Evolutionary conservation across 352 stramenopile genomes (phyloP).

Genomic region (Pythium brachiatum): DNA sequence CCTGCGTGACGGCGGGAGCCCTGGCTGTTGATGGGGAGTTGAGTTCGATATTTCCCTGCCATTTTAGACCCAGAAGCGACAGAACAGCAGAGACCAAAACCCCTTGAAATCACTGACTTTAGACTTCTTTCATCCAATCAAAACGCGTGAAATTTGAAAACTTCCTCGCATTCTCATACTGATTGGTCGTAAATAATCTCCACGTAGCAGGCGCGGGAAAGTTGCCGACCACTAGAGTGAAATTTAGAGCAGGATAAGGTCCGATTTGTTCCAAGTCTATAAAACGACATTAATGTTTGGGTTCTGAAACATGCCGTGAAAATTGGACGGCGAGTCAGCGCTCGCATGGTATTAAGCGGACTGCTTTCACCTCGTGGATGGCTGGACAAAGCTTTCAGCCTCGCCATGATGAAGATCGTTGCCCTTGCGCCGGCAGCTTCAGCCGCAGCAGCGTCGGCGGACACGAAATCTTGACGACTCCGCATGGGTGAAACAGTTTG

Average conservation of each 20-base stretch:
- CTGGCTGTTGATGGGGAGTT: not conserved
- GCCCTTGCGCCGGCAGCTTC: not conserved
- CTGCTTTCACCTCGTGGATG: not conserved
- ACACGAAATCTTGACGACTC: not conserved
- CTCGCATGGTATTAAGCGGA: not conserved
- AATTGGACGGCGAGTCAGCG: not conserved
- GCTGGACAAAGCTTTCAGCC: too few species aligned
- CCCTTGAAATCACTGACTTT: slow-evolving; percentile 13
- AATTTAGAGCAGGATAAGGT: not conserved
- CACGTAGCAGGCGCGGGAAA: slow-evolving; percentile 8
- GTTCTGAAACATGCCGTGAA: not conserved
- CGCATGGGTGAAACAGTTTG: not conserved
- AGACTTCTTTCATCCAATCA: slow-evolving; percentile 15
- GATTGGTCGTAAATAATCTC: slow-evolving; percentile 10
- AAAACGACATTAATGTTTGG: not conserved
- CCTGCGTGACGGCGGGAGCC: not conserved
- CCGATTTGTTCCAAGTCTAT: not conserved
- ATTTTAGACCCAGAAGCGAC: slow-evolving; percentile 17
- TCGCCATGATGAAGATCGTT: too few species aligned
- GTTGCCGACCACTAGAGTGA: not conserved
- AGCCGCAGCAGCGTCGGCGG: not conserved
- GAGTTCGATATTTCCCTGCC: slow-evolving; percentile 21
- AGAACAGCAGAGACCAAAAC: slow-evolving; percentile 7
- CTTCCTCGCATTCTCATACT: not conserved
- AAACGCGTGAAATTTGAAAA: slow-evolving; percentile 7